Conservation (phyloP, 2,329 filamentous ascomycete species). For the Purpureocillium takamizusanense region DNA sequence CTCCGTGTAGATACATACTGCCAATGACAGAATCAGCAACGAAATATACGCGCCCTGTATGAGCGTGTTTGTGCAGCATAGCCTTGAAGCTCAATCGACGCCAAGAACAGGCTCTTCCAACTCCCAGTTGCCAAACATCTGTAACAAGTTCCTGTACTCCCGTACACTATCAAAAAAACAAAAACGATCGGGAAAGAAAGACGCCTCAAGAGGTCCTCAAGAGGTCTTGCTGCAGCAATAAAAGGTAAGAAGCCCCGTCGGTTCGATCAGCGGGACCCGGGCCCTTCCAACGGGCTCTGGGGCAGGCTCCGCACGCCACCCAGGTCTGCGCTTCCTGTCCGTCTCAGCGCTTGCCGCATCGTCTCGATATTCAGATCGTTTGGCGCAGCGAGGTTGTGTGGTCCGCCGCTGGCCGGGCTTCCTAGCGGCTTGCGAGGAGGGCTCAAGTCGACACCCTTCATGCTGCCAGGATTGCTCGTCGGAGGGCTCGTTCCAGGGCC, state of each 20-base stretch:
- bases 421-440: conserved; percentile 50
- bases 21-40: not conserved
- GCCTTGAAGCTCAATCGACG: conserved; percentile 1
- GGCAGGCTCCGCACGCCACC: conserved; percentile 45
- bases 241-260: not conserved
- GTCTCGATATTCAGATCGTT: conserved; percentile 82
- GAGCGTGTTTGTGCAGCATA: not conserved
- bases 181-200: too few relatives aligned
- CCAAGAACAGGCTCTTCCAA: conserved; percentile 4
- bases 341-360: conserved; percentile 80
- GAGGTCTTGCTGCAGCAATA: not conserved
- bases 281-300: conserved; percentile 44
- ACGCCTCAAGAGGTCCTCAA: too few relatives aligned
- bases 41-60: not conserved
- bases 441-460: conserved; percentile 66
- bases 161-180: conserved; percentile 5
- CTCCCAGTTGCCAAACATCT: conserved; percentile 5
- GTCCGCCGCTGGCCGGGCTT: conserved; percentile 52
- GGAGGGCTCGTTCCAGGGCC: conserved; percentile 61
- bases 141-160: conserved; percentile 1
- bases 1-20: conserved; percentile 1
- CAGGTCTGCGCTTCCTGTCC: conserved; percentile 78
- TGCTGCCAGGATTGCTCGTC: conserved; percentile 64
- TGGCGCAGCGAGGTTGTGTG: conserved; percentile 33
- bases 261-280: conserved; percentile 15